Base-by-base conservation (phyloP, 371 early-diverging fungal species). In the Mucor racemosus region DNA sequence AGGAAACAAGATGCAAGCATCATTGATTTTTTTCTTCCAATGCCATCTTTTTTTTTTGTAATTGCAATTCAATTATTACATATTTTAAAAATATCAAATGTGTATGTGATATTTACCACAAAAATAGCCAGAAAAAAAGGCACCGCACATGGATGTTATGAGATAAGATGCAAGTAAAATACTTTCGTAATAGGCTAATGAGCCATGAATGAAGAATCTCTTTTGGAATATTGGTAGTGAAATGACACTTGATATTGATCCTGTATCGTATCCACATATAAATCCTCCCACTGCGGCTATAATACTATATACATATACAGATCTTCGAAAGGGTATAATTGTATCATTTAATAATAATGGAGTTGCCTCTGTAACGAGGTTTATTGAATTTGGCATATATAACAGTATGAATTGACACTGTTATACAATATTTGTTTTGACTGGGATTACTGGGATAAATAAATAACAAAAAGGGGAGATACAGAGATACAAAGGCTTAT, bases 141-240 rank as follows among this genome's bases (percentile, higher is more conserved):
- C 75, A 26, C 80, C 79, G 6, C 76, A n/a, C 26, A 77, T 75
- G 8, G 78, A 77, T 13, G 81, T 79, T 58, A 79, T 64, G 5
- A 83, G 60, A 44, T 75, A 79, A 7, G 78, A 71, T 17, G 81
- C 75, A 1, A 83, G 58, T 38, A 80, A 35, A 2, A 77, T 62
- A 35, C 75, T 74, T 38, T 77, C 59, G 19, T 90, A 84, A 63
- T 85, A 89, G 13, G 61, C 48, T 55, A 60, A 13, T 0, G 64
- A 58, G 4, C 42, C 40, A 41, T 70, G 0, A 3, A 35, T 17
- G 46, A 65, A 70, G 31, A 65, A 70, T 4, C 71, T 73, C 7
- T 66, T 36, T 33, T 60, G 58, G 54, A 76, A 77, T 26, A 56
- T n/a, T 4, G 59, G 69, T 33, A 77, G 46, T 3, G 66, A 50